Base-by-base conservation (phyloP, 176 grass and related monocot species). In the Chloris gayana region DNA sequence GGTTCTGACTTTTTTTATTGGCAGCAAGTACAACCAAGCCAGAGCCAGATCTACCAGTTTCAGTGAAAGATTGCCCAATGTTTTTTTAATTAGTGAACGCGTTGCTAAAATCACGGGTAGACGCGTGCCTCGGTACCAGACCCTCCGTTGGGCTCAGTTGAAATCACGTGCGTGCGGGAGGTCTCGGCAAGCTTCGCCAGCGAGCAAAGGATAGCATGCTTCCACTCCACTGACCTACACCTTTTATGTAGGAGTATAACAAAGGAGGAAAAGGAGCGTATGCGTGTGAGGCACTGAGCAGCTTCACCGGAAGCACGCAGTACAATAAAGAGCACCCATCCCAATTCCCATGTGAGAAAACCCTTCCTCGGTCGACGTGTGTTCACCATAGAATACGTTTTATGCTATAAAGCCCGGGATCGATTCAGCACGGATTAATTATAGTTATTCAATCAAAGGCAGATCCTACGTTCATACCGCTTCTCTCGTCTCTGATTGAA, bases 301-400 rank as follows among this genome's bases (percentile, higher is more conserved):
- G 17, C 42, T 59, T 19, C 61, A 10, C 61, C 22, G 29, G 41
- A 46, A 64, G 75, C 58, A 7, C 27, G 18, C 15, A 22, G 1
- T 64, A 65, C 42, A n/a, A 75, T 27, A 45, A 77, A 77, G 1
- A 77, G n/a, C 75, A 77, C 60, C 18, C n/a, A 37, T 25, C 31
- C 31, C n/a, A n/a, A n/a, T n/a, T n/a, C n/a, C n/a, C 50, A 57
- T 35, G 72, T 74, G 72, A 35, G 72, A 5, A 74, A 37, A 54
- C n/a, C n/a, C n/a, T n/a, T 57, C 12, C 19, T 53, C 15, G 19
- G 10, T 0, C 4, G 4, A 54, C 1, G 18, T 12, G 69, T 44
- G 24, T 41, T 25, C 34, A 9, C 32, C 32, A 9, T 30, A 73
- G 18, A 22, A 54, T 2, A 7, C 8, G 6, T 18, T 59, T 26